Evolutionary conservation across 2,329 filamentous ascomycete genomes (phyloP).

Genomic region (Fusarium bactridioides): DNA sequence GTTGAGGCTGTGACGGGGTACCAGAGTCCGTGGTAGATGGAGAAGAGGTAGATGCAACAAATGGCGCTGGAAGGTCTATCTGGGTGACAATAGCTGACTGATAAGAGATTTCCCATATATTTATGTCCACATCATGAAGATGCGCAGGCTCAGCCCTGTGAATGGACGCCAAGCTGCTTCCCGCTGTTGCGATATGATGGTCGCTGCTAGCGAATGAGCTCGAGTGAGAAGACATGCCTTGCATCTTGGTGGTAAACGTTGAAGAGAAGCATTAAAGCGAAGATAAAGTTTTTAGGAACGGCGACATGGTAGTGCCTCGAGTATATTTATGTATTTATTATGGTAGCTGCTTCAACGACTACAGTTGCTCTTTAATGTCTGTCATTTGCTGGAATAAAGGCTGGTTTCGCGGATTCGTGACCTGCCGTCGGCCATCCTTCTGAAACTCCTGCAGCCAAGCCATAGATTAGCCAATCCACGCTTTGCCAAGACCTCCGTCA

Average conservation of each 20-base stretch:
- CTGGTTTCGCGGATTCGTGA: too few species aligned
- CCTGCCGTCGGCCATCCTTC: too few species aligned
- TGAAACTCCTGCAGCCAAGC: too few species aligned
- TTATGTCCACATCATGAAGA: not conserved
- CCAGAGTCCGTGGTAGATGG: not conserved
- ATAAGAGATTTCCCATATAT: not conserved
- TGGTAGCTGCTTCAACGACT: too few species aligned
- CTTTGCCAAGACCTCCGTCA: too few species aligned
- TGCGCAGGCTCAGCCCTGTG: fast-evolving
- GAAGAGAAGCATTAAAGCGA: not conserved
- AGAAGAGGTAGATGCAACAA: fast-evolving
- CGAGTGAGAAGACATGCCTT: fast-evolving
- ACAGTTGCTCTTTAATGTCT: too few species aligned
- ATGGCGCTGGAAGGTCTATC: fast-evolving
- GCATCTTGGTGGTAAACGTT: not conserved
- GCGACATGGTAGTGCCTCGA: too few species aligned
- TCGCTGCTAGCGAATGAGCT: fast-evolving
- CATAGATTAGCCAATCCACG: too few species aligned
- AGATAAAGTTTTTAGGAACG: not conserved
- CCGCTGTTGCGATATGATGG: too few species aligned
- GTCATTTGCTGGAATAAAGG: too few species aligned
- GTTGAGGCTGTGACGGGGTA: fast-evolving
- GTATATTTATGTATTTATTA: not conserved
- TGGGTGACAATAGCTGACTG: fast-evolving
- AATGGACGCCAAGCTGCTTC: not conserved